A percentile compares a stretch with the other conserved stretches of the same genome.
Evolutionary conservation across 1,284 basidiomycete genomes (phyloP).

Genomic region (Pseudozyma tsukubaensis): DNA sequence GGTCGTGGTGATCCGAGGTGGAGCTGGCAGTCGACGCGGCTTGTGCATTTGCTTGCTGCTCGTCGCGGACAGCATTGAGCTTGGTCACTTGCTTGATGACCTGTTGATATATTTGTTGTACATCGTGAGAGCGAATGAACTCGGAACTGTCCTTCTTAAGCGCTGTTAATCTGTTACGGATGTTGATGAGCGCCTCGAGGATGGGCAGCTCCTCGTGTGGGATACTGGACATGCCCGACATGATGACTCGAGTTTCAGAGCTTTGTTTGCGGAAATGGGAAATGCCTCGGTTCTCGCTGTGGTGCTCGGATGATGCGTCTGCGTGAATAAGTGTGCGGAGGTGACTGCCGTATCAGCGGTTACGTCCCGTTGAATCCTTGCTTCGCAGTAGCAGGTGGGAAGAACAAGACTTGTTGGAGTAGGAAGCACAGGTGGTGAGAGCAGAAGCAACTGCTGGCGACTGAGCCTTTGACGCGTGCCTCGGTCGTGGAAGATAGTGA

Average conservation of each 20-base stretch:
- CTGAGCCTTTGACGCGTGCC: too few relatives aligned
- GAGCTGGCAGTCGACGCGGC: slow-evolving; percentile 36
- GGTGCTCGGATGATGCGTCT: not conserved
- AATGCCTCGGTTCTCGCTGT: not conserved
- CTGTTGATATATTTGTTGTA: slow-evolving; percentile 90
- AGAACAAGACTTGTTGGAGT: too few relatives aligned
- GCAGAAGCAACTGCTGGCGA: too few relatives aligned
- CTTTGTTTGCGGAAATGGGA: not conserved
- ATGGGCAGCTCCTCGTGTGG: slow-evolving; percentile 81
- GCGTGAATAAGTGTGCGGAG: too few relatives aligned
- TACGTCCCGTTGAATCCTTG: too few relatives aligned
- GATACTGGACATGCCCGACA: slow-evolving; percentile 63
- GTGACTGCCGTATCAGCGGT: too few relatives aligned
- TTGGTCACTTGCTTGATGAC: slow-evolving; percentile 96
- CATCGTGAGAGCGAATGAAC: slow-evolving; percentile 91
- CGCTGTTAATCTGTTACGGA: slow-evolving; percentile 84
- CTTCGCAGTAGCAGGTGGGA: too few relatives aligned
- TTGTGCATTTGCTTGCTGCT: slow-evolving; percentile 54
- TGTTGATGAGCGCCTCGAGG: slow-evolving; percentile 93
- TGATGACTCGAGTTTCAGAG: slow-evolving; percentile 10
- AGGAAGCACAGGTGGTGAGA: too few relatives aligned
- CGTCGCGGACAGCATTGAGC: slow-evolving; percentile 88
- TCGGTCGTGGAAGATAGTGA: too few relatives aligned
- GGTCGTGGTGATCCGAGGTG: slow-evolving; percentile 42
- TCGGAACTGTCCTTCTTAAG: slow-evolving; percentile 88